Conservation (phyloP, 805 yeast genomes). For the Trichomonascus vanleenenianus region DNA sequence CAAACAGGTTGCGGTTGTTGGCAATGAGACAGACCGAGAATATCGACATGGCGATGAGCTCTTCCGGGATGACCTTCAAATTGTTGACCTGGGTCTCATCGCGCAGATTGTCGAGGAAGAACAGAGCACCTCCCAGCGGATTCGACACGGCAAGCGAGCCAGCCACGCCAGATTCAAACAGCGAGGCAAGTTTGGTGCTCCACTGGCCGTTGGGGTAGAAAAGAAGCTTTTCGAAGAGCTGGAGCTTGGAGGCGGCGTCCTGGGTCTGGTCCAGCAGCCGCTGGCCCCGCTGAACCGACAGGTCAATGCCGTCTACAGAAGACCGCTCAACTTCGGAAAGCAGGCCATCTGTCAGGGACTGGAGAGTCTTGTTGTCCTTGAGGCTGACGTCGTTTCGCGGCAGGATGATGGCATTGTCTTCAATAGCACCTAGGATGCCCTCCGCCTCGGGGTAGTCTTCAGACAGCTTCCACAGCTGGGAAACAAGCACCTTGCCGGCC, state of each 20-base stretch:
- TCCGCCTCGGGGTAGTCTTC: constrained; percentile 9
- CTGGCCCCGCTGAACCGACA: constrained; percentile 12
- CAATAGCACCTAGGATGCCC: constrained; percentile 6
- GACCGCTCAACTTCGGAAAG: constrained; percentile 9
- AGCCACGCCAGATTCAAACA: constrained; percentile 15
- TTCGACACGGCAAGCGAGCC: constrained; percentile 9
- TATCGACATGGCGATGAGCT: constrained; percentile 4
- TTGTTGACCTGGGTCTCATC: constrained; percentile 2
- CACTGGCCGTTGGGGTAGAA: constrained; percentile 5
- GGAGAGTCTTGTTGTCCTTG: constrained; percentile 3
- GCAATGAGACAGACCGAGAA: constrained; percentile 5
- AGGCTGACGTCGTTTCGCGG: constrained; percentile 1
- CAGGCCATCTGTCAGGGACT: constrained; percentile 7
- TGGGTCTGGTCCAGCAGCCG: constrained; percentile 10
- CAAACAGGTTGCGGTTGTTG: constrained; percentile 1
- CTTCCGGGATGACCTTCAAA: constrained; percentile 5
- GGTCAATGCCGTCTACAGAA: constrained; percentile 8
- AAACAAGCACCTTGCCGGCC: constrained; percentile 10
- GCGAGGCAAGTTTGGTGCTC: constrained; percentile 18
- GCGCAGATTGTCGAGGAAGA: constrained; percentile 4
- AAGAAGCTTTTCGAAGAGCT: constrained; percentile 8
- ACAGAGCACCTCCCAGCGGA: constrained; percentile 27
- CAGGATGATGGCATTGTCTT: constrained; percentile 6
- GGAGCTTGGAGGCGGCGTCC: constrained; percentile 5
- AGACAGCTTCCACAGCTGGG: constrained; percentile 13